Base-by-base conservation (phyloP, 192 early-diverging fungal genomes). In the Podila clonocystis region DNA sequence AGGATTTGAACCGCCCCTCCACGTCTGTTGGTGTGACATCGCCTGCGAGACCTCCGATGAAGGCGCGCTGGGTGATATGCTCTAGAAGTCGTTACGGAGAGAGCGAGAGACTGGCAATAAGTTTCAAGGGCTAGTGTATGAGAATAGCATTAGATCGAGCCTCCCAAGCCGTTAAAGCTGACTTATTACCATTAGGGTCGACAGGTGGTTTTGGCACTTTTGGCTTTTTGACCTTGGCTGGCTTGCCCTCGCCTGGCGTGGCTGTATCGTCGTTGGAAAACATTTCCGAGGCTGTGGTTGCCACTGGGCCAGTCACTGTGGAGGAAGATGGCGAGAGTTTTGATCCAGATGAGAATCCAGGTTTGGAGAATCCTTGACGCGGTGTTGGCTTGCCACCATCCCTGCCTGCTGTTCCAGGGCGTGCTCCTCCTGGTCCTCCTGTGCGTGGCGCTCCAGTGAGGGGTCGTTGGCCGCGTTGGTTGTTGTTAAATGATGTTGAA, bases 41-140 rank as follows among this genome's bases (percentile, higher is more conserved):
- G 19, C 84, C 84, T 9, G 87, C 85, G 6, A 96, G 84, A n/a
- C 95, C 95, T 57, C 94, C 92, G 36, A 95, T 85, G 71, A 93
- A 96, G 26, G 92, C 82, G 38, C 94, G 89, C 75, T 93, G 71
- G 22, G 70, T 55, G 29, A 80, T 80, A 31, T 73, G 66, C 41
- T 80, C 77, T 80, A 65, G 20, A 9, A 24, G 0, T 48, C 8
- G 17, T 28, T 22, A 34, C n/a, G n/a, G 22, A 19, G 12, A n/a
- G 49, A 22, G 17, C 1, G 1, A 15, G 9, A 62, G 30, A 3
- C 8, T 20, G 19, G 4, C 17, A 7, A 45, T 45, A 45, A 45
- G 41, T 12, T 17, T 45, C 41, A 15, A 15, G 13, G 13, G 6
- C 15, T 0, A 9, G 3, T 28, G 13, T 20, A n/a, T 29, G 5